phyloP scores from a whole-genome alignment of 257 asterid species.

The Capsicum rhomboideum region DNA sequence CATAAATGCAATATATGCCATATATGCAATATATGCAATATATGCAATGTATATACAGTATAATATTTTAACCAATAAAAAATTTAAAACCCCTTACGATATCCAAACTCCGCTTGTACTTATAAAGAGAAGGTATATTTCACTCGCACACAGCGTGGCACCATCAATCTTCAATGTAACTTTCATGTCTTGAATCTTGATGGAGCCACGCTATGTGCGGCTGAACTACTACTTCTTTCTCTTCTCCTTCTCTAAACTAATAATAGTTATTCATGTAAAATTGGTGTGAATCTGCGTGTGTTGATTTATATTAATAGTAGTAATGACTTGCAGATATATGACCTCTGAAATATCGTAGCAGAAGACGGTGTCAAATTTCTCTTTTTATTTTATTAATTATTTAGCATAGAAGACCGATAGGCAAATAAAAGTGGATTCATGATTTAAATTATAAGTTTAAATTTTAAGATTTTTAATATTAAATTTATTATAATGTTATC shows the following conservation, averaged over 20 bases:
- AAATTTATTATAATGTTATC: no score
- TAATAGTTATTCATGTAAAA: no score
- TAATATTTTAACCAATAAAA: not conserved
- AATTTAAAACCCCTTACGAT: not conserved
- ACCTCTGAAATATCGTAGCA: not conserved
- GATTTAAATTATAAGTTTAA: no score
- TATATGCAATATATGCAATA: no score
- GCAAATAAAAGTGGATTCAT: no score
- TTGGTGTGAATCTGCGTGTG: no score
- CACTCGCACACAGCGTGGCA: slow-evolving; percentile 28
- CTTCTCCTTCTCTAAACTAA: not conserved
- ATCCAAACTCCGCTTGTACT: not conserved
- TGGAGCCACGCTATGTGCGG: slow-evolving; percentile 1
- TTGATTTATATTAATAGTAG: no score
- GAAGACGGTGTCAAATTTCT: not conserved
- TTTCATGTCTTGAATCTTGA: not conserved
- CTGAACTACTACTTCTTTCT: not conserved
- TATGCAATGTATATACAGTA: no score
- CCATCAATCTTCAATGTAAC: not conserved
- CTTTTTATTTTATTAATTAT: not conserved
- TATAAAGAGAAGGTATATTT: not conserved
- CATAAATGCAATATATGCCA: no score
- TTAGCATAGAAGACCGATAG: no score
- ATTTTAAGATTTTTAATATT: no score
- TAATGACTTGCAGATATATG: not conserved